Base-by-base conservation (phyloP, 768 basidiomycete species). In the Russula compacta region DNA sequence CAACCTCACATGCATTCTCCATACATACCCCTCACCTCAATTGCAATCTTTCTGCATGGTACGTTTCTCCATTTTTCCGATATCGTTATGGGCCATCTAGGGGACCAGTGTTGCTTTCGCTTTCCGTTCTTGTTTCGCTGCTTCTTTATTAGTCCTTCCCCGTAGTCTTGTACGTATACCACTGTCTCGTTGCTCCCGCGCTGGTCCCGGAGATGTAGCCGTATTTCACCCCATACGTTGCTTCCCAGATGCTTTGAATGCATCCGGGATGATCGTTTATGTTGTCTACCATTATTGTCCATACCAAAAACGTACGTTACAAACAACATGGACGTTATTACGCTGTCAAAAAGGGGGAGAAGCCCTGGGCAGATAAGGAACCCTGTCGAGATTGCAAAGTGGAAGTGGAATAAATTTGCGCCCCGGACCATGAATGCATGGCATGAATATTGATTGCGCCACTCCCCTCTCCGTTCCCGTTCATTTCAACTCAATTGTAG, bases 181-280 rank as follows among this genome's bases (percentile, higher is more conserved):
- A 32, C 14, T 3, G 36, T 47, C 29, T 47, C 56, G 14, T 54
- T 35, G 49, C 43, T 58, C 9, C 56, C 56, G 51, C 61, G 61
- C 61, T 63, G 57, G 57, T 63, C 61, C 61, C 61, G 61, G 61
- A 63, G 61, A 58, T 63, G 52, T 63, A 58, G 57, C 52, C 47
- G 57, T 63, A 63, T 38, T 48, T 63, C 35, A 46, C 56, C 46
- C 55, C 53, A 4, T 52, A 40, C 24, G 17, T 38, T 42, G 56
- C 29, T 46, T 38, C 47, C 3, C 17, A 6, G 14, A 29, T 47
- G 46, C 24, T 44, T 14, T 39, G 40, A 24, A 24, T 54, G 36
- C 36, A 21, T 56, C 12, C 10, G 2, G 42, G 24, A 39, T 15
- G 46, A 47, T 29, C 11, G 46, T 38, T 12, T 33, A 42, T 49